Conservation (phyloP, 352 stramenopile genomes). For the Phytophthora sp. region DNA sequence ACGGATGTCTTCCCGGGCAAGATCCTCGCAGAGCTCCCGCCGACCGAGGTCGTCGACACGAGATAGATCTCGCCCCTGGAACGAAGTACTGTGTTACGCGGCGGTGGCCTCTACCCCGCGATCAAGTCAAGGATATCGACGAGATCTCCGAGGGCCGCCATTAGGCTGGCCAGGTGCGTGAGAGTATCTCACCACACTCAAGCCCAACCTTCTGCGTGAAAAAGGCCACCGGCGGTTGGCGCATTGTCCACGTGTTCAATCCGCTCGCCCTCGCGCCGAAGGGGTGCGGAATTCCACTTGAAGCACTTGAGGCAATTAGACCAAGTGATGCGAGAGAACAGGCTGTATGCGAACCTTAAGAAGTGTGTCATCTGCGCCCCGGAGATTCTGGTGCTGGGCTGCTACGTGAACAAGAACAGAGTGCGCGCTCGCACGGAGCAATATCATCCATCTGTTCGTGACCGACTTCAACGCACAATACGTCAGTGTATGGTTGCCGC, state of each 20-base stretch:
- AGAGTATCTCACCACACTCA: neutral
- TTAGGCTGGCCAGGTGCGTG: neutral
- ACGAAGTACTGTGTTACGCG: neutral
- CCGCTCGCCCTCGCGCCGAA: constrained; percentile 16
- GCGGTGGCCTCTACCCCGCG: neutral
- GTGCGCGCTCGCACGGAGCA: too few species aligned
- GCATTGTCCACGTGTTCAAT: too few species aligned
- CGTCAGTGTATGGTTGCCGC: constrained; percentile 18
- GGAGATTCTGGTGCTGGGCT: neutral
- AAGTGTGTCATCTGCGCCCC: constrained; percentile 12
- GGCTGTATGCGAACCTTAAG: too few species aligned
- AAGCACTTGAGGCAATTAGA: constrained; percentile 8
- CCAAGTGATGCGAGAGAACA: too few species aligned
- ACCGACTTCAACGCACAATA: constrained; percentile 1
- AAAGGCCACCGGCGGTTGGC: too few species aligned
- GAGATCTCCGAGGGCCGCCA: neutral
- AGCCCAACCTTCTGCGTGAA: too few species aligned
- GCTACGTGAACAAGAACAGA: too few species aligned
- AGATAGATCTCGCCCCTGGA: neutral
- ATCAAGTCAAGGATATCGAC: neutral
- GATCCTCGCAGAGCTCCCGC: neutral
- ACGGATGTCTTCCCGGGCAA: neutral
- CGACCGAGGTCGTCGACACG: neutral
- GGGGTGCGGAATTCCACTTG: constrained; percentile 15
- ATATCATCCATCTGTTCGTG: constrained; percentile 20